Percentiles rank a stretch among this genome's conserved stretches.
Evolutionary conservation across 1,139 yeast genomes (phyloP).

Genomic region (Pichia sp.): DNA sequence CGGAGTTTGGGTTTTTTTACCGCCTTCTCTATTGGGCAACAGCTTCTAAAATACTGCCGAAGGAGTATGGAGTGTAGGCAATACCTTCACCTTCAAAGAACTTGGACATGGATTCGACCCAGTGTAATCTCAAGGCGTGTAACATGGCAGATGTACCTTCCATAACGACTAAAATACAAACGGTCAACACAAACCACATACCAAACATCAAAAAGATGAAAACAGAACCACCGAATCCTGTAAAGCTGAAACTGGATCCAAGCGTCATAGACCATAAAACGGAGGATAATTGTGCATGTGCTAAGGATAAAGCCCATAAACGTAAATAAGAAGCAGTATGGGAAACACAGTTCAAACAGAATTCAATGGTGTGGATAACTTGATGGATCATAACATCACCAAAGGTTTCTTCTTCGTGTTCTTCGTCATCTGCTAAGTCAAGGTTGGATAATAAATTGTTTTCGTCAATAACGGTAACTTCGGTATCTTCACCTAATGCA

Average conservation of each 20-base stretch:
- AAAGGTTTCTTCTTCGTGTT: constrained; percentile 48
- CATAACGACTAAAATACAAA: constrained; percentile 90
- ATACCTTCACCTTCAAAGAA: constrained; percentile 86
- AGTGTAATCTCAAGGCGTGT: constrained; percentile 62
- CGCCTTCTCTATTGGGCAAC: neutral
- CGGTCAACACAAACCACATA: constrained; percentile 93
- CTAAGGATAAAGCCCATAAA: constrained; percentile 95
- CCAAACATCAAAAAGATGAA: constrained; percentile 80
- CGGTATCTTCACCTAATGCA: constrained; percentile 17
- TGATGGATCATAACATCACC: constrained; percentile 98
- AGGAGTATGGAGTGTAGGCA: constrained; percentile 68
- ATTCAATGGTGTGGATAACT: constrained; percentile 97
- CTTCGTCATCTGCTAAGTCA: constrained; percentile 39
- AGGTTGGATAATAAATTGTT: constrained; percentile 35
- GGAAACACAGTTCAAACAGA: constrained; percentile 94
- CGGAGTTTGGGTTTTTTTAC: neutral
- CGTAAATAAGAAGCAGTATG: constrained; percentile 98
- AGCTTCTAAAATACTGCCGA: constrained; percentile 27
- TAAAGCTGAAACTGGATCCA: constrained; percentile 35
- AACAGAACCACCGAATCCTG: constrained; percentile 61
- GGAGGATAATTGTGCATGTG: constrained; percentile 93
- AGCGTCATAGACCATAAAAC: constrained; percentile 96
- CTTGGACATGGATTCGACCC: constrained; percentile 99
- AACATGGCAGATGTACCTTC: constrained; percentile 99
- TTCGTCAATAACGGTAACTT: constrained; percentile 16